phyloP scores from a whole-genome alignment of 2,329 filamentous ascomycete species.

The Exophiala spinifera region DNA sequence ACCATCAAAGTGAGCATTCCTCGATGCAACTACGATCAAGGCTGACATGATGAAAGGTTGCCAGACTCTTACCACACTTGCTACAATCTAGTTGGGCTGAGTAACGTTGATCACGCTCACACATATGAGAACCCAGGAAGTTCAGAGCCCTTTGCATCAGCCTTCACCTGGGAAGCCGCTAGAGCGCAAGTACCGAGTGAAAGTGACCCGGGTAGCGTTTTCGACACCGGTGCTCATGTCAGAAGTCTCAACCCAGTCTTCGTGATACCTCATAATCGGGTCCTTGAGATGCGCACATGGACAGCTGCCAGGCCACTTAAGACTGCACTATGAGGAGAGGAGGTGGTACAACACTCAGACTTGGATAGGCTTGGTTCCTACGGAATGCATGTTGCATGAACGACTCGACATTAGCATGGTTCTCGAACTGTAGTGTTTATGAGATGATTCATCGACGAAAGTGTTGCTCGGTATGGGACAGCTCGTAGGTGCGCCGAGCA shows the following conservation, averaged over 20 bases:
- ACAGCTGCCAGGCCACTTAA: constrained; percentile 60
- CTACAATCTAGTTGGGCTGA: constrained; percentile 84
- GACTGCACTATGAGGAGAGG: constrained; percentile 35
- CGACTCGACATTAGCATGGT: too few relatives aligned
- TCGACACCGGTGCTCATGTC: constrained; percentile 47
- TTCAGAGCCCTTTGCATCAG: constrained; percentile 34
- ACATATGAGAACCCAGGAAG: constrained; percentile 37
- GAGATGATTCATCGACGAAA: too few relatives aligned
- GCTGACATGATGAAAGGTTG: constrained; percentile 47
- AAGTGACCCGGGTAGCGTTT: constrained; percentile 29
- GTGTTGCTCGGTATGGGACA: too few relatives aligned
- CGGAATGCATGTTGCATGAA: too few relatives aligned
- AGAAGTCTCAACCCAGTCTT: constrained; percentile 76
- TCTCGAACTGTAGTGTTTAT: too few relatives aligned
- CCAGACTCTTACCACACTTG: constrained; percentile 91
- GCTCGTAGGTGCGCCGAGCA: too few relatives aligned
- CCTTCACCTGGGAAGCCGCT: constrained; percentile 41
- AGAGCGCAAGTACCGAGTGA: constrained; percentile 44
- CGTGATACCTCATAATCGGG: constrained; percentile 70
- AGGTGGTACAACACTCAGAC: neutral
- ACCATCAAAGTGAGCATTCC: constrained; percentile 70
- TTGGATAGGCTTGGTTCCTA: too few relatives aligned
- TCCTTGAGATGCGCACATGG: constrained; percentile 63
- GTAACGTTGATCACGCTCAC: constrained; percentile 69
- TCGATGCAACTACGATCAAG: constrained; percentile 7